These are phyloP conservation scores for Podila clonocystis DNA, from an alignment of 192 early-diverging fungal genomes.

Conservation along the genomic window DNA sequence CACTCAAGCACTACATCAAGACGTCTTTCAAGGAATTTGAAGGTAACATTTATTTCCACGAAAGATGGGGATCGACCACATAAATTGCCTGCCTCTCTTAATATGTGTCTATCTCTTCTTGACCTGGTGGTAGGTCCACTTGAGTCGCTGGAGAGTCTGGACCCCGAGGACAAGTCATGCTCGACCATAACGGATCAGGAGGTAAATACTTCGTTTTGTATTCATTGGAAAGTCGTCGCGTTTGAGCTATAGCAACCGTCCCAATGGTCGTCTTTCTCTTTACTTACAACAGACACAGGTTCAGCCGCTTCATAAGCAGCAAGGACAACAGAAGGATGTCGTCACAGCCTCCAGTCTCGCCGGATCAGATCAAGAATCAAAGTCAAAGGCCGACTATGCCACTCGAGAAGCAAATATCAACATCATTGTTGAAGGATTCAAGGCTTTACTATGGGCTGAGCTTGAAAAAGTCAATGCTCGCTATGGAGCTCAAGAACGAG, in stretches of 20 bases:
- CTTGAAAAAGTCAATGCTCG: slow-evolving; percentile 62
- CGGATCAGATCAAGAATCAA: background rate
- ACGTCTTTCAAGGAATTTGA: slow-evolving; percentile 36
- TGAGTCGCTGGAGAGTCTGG: slow-evolving; percentile 30
- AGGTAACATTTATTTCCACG: background rate
- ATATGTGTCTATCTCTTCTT: background rate
- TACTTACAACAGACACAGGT: too few relatives aligned
- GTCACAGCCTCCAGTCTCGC: too few relatives aligned
- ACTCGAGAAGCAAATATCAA: slow-evolving; percentile 16
- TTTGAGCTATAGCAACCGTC: background rate
- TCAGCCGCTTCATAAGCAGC: too few relatives aligned
- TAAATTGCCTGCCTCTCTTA: too few relatives aligned
- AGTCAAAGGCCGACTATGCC: background rate
- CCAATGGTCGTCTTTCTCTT: background rate
- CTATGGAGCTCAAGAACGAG: slow-evolving; percentile 52
- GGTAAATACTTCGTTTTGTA: background rate
- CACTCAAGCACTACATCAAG: slow-evolving; percentile 60
- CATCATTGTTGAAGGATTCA: slow-evolving; percentile 49
- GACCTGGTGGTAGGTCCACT: slow-evolving; percentile 14
- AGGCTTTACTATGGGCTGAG: slow-evolving; percentile 52
- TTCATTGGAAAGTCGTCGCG: background rate
- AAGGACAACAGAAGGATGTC: too few relatives aligned
- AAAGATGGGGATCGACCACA: too few relatives aligned
- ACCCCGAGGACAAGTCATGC: slow-evolving; percentile 17
- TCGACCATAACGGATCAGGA: slow-evolving; percentile 4